phyloP scores from a whole-genome alignment of 176 grass and related monocot genomes.

The Oryza australiensis region DNA sequence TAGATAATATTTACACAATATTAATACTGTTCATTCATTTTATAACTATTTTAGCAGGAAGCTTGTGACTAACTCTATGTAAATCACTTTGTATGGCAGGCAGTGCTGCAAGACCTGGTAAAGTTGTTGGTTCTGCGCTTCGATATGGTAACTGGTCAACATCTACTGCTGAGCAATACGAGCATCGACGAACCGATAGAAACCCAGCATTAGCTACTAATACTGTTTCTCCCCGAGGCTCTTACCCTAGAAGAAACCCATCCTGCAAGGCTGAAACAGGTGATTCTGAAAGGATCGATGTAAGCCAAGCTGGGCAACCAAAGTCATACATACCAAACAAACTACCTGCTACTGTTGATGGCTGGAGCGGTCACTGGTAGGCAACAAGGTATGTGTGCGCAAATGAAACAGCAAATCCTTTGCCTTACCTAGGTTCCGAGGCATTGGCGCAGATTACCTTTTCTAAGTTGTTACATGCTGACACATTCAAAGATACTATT shows the following conservation, averaged over 20 bases:
- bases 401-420: neutral
- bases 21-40: neutral
- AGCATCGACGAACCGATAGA: slow-evolving; percentile 48
- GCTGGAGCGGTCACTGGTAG: slow-evolving; percentile 58
- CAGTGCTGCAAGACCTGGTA: slow-evolving; percentile 39
- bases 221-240: slow-evolving; percentile 39
- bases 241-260: slow-evolving; percentile 56
- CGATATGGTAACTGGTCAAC: slow-evolving; percentile 35
- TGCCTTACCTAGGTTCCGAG: neutral
- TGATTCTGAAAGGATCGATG: slow-evolving; percentile 42
- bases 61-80: neutral
- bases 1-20: too few relatives aligned
- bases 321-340: slow-evolving; percentile 49
- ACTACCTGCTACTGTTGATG: slow-evolving; percentile 49
- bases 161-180: slow-evolving; percentile 38
- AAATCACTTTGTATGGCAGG: slow-evolving; percentile 25
- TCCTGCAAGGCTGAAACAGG: slow-evolving; percentile 53
- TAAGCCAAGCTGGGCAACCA: slow-evolving; percentile 25
- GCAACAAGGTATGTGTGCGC: neutral
- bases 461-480: neutral
- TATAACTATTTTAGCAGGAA: neutral
- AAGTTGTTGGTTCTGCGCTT: slow-evolving; percentile 37
- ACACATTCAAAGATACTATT: neutral
- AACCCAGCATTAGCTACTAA: slow-evolving; percentile 28
- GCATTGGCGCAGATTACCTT: neutral